phyloP scores from a whole-genome alignment of 805 yeast species.

The Tetrapisispora pingtungensis region DNA sequence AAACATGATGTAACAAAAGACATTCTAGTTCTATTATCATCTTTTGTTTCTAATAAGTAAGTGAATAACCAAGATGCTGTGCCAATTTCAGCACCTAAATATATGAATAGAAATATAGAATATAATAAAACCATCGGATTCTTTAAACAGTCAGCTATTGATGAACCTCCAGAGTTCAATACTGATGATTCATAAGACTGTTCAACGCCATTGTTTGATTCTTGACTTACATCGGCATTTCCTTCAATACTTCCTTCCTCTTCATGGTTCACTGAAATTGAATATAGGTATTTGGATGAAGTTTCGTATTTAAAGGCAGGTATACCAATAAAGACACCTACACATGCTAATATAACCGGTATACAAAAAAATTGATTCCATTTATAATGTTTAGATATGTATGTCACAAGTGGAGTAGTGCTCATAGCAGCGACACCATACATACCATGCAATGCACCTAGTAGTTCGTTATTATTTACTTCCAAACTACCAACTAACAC shows the following conservation, averaged over 20 bases:
- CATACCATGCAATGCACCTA: slow-evolving; percentile 56
- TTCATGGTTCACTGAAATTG: background rate
- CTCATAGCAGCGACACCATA: slow-evolving; percentile 68
- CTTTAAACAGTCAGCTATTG: slow-evolving; percentile 10
- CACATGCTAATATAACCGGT: slow-evolving; percentile 33
- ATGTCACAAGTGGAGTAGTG: slow-evolving; percentile 55
- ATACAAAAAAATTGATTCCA: slow-evolving; percentile 24
- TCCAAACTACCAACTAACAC: slow-evolving; percentile 25
- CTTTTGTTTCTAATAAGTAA: slow-evolving; percentile 45
- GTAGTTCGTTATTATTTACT: slow-evolving; percentile 43
- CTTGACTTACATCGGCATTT: background rate
- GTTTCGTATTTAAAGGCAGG: slow-evolving; percentile 41
- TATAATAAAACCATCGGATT: slow-evolving; percentile 37
- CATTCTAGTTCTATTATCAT: slow-evolving; percentile 36
- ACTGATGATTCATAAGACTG: background rate
- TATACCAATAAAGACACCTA: slow-evolving; percentile 21
- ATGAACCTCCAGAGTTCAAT: background rate
- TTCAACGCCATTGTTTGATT: slow-evolving; percentile 5
- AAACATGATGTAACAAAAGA: slow-evolving; percentile 61
- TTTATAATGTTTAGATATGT: slow-evolving; percentile 24
- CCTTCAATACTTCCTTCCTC: slow-evolving; percentile 1
- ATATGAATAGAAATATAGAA: slow-evolving; percentile 46
- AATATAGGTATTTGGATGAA: slow-evolving; percentile 28
- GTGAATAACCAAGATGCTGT: slow-evolving; percentile 66
- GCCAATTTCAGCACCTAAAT: slow-evolving; percentile 61